Evolutionary conservation across 768 basidiomycete species (phyloP), one percentile per base, ranked within the genome.

Genomic region (Rickenella mellea): DNA sequence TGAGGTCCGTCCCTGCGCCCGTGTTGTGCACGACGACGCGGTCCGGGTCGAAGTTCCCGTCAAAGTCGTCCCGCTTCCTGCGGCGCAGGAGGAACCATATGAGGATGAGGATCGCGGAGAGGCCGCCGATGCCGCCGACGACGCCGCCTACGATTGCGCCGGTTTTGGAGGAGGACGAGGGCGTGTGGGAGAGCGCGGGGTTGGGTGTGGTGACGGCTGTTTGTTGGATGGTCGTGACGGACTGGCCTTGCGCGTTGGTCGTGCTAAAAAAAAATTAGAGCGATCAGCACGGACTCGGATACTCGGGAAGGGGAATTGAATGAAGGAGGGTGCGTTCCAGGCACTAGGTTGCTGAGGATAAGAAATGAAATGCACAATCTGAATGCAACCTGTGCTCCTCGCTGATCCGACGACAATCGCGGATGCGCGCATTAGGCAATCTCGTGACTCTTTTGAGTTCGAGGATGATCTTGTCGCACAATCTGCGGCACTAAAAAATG

Each of bases 121-220:
- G 27, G 2, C 53, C 46, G 1, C 48, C 59, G 3, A 66, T 42
- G 1, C 73, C 74, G 43, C 73, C 73, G n/a, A 75, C 69, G 2
- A 68, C 66, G 14, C 70, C 70, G 8, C 74, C 74, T 4, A 74
- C 66, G 43, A 77, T 74, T 3, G 71, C 59, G 22, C 63, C 70
- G 1, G 61, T 63, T 43, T 63, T 58, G 10, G 39, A 46, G 19
- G 46, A 42, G 11, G 48, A 45, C 7, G 17, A 4, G 11, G 15
- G 29, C 12, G 27, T 21, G 8, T n/a, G 9, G 10, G 19, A 17
- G 9, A 22, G 19, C 7, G 33, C 19, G 10, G 33, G 33, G 33
- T 36, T 36, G 10, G 33, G 33, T 17, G 33, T 36, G 33, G 33
- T 19, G 33, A 36, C 24, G 19, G 19, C 19, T 3, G 33, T 36